Evolutionary conservation across 257 asterid genomes (phyloP), one percentile per base, ranked within the genome.

Genomic region (Solanum appendiculatum): DNA sequence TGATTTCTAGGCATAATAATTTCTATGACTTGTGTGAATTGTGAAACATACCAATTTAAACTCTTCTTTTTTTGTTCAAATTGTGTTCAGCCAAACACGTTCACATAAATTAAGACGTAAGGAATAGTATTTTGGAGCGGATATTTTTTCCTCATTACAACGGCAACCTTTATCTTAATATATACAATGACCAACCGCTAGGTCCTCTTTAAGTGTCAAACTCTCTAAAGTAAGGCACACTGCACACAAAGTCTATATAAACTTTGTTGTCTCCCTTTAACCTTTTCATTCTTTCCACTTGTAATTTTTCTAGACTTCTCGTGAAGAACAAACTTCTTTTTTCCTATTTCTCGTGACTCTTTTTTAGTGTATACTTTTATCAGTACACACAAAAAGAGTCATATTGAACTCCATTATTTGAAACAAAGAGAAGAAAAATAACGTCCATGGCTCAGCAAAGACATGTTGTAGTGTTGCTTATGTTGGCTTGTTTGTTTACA

Each of bases 401-500:
- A 80, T 29, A 73, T 37, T 73, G 81, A 46, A n/a, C 68, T 20
- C 40, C 85, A 31, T 29, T 48, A n/a, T n/a, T 48, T 80, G 39
- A 44, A 80, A 3, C 27, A 16, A n/a, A 80, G 40, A 46, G 29
- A 18, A 48, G 29, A 81, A 81, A 46, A 68, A 6, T 15, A 29
- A 0, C 46, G 27, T 0, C 20, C 21, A 46, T 81, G 85, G 44
- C 44, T 48, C 10, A 48, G 12, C 68, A 48, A 5, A 81, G 11
- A 31, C 44, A 81, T 31, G 16, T 80, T 16, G 25, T 51, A 29
- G 68, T 81, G 18, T 68, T 92, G 13, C 58, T 85, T 9, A 13
- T 92, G 3, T 74, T 90, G 33, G 85, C 86, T 64, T 80, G 87
- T 48, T 88, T 90, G 6, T 3, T 86, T 0, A 31, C 69, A 9